Percentiles rank a stretch among this genome's conserved stretches.
These are phyloP conservation scores for Pezicula carpinea DNA, from an alignment of 2,329 filamentous ascomycete species.

Conservation along the genomic window DNA sequence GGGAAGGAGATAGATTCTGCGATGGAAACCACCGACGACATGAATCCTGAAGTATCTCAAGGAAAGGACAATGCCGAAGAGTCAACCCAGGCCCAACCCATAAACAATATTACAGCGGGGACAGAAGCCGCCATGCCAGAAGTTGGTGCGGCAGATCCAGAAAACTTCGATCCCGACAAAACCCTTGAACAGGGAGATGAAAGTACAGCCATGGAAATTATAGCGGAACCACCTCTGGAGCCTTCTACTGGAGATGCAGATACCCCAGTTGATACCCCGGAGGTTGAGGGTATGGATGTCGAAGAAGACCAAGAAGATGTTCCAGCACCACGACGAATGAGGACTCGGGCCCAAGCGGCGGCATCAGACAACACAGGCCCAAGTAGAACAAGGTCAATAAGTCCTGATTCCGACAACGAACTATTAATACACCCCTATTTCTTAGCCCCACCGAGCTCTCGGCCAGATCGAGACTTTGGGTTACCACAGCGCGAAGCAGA, in stretches of 20 bases:
- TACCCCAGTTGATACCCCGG: neutral
- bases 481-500: constrained; percentile 72
- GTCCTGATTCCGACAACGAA: constrained; percentile 41
- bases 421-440: constrained; percentile 73
- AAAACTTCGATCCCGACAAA: neutral
- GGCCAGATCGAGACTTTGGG: constrained; percentile 65
- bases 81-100: neutral
- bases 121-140: neutral
- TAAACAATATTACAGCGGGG: too few species aligned
- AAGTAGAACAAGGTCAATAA: constrained; percentile 28
- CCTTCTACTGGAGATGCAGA: neutral
- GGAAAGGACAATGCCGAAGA: neutral
- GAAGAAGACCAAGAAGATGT: constrained; percentile 36
- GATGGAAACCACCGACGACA: constrained; percentile 4
- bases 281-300: neutral
- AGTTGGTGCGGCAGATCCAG: too few species aligned
- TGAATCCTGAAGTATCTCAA: neutral
- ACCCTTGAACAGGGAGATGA: neutral
- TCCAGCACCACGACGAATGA: constrained; percentile 46
- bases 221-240: neutral
- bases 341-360: constrained; percentile 46
- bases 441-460: constrained; percentile 54
- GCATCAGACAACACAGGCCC: constrained; percentile 30
- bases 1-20: constrained; percentile 4
- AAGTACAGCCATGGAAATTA: neutral